Conservation (phyloP, 805 yeast species). For the Wickerhamiella australiensis region DNA sequence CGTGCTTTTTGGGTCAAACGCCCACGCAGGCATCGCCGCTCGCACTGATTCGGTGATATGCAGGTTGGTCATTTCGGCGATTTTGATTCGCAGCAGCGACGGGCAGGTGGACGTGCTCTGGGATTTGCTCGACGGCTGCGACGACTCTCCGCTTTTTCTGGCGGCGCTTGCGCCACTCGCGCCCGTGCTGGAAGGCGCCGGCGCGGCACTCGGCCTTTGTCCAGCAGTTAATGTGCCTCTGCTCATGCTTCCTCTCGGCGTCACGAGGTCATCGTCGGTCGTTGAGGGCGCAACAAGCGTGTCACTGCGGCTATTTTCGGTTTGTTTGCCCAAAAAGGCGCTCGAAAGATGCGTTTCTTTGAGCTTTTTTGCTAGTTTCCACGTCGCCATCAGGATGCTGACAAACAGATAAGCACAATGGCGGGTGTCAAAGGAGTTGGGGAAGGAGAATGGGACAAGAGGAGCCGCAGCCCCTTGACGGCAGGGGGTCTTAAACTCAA, state of each 20-base stretch:
- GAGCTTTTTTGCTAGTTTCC: conserved; percentile 39
- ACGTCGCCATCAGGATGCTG: conserved; percentile 23
- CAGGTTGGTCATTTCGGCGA: conserved; percentile 29
- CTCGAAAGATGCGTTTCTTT: conserved; percentile 32
- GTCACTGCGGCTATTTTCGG: conserved; percentile 7
- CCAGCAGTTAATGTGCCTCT: conserved; percentile 3
- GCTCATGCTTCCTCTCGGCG: conserved; percentile 27
- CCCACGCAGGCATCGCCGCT: conserved; percentile 20
- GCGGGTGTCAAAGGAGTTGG: background rate
- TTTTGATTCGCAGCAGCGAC: conserved; percentile 40
- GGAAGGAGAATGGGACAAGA: background rate
- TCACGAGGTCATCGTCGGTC: conserved; percentile 17
- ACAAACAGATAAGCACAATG: conserved; percentile 1
- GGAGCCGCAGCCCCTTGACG: background rate
- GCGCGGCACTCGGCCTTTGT: background rate
- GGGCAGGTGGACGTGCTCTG: conserved; percentile 26
- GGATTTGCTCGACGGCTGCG: conserved; percentile 5
- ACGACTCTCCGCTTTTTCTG: background rate
- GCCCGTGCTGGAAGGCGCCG: background rate
- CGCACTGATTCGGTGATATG: conserved; percentile 39
- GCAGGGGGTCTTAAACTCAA: no score
- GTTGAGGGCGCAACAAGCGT: conserved; percentile 10
- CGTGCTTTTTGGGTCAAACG: conserved; percentile 33
- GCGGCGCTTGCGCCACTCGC: background rate
- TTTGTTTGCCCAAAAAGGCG: conserved; percentile 17